Conservation (phyloP, 805 yeast genomes). For the Cyberlindnera mycetangii region DNA sequence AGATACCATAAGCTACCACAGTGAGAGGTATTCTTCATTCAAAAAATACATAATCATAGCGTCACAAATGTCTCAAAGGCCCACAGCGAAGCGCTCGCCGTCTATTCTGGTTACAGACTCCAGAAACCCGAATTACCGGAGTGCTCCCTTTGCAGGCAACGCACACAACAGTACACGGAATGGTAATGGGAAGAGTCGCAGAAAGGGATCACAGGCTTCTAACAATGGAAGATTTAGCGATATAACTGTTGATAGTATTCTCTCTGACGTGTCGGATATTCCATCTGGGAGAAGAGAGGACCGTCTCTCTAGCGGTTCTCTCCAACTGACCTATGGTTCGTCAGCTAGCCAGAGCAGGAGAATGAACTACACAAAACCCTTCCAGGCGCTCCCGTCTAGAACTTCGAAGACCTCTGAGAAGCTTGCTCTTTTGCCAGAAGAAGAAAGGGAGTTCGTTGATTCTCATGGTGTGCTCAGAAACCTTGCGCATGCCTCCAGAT, state of each 20-base stretch:
- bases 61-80: constrained; percentile 32
- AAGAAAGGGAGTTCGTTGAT: constrained; percentile 21
- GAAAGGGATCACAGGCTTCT: constrained; percentile 17
- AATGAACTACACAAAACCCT: constrained; percentile 41
- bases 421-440: constrained; percentile 77
- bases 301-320: constrained; percentile 37
- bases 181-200: constrained; percentile 18
- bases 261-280: constrained; percentile 78
- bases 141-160: constrained; percentile 78
- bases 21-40: not conserved
- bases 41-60: not conserved
- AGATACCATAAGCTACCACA: not conserved
- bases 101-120: constrained; percentile 91
- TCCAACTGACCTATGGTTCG: constrained; percentile 10
- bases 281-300: constrained; percentile 65
- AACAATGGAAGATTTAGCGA: constrained; percentile 52
- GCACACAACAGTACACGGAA: constrained; percentile 28
- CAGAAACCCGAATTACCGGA: constrained; percentile 52
- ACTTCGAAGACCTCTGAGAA: constrained; percentile 85
- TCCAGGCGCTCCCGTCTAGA: constrained; percentile 61
- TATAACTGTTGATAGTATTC: constrained; percentile 75
- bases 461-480: constrained; percentile 6
- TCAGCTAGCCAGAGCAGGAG: constrained; percentile 14
- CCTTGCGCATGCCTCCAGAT: constrained; percentile 12
- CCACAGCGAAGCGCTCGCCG: constrained; percentile 83